Evolutionary conservation across 2,329 filamentous ascomycete genomes (phyloP).

Genomic region (Orbilia quercus): DNA sequence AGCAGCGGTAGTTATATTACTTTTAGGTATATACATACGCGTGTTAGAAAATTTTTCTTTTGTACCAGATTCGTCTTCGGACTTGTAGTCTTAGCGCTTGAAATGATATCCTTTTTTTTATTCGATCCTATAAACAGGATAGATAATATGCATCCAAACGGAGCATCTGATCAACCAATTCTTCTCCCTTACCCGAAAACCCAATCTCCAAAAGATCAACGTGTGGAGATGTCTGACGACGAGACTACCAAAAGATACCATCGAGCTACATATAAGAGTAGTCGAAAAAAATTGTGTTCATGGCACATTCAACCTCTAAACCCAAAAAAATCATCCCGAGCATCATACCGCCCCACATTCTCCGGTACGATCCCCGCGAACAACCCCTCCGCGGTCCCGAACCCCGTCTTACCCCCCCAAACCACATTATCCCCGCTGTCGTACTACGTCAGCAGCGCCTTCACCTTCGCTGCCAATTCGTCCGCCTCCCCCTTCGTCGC

Average conservation of each 20-base stretch:
- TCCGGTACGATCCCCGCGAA: slow-evolving; percentile 22
- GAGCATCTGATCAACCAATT: slow-evolving; percentile 3
- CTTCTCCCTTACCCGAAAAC: neutral
- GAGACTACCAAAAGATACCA: too few relatives aligned
- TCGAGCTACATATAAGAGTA: too few relatives aligned
- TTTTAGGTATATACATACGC: neutral
- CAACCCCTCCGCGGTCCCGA: slow-evolving; percentile 8
- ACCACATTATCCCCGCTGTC: slow-evolving; percentile 15
- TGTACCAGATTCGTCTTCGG: neutral
- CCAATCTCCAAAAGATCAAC: neutral
- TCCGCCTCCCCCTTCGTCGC: slow-evolving; percentile 89
- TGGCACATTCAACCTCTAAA: slow-evolving; percentile 7
- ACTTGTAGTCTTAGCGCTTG: neutral
- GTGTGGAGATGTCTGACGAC: too few relatives aligned
- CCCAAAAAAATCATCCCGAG: slow-evolving; percentile 23
- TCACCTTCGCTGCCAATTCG: slow-evolving; percentile 86
- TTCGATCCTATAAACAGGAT: too few relatives aligned
- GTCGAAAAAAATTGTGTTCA: too few relatives aligned
- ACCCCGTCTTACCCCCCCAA: slow-evolving; percentile 31
- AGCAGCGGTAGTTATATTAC: neutral
- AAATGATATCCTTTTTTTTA: too few relatives aligned
- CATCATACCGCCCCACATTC: slow-evolving; percentile 2
- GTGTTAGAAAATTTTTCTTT: neutral
- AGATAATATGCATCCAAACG: neutral
- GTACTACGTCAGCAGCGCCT: slow-evolving; percentile 75